These are phyloP conservation scores for Plasmodium inui DNA, from an alignment of 169 alveolate species.

Conservation along the genomic window DNA sequence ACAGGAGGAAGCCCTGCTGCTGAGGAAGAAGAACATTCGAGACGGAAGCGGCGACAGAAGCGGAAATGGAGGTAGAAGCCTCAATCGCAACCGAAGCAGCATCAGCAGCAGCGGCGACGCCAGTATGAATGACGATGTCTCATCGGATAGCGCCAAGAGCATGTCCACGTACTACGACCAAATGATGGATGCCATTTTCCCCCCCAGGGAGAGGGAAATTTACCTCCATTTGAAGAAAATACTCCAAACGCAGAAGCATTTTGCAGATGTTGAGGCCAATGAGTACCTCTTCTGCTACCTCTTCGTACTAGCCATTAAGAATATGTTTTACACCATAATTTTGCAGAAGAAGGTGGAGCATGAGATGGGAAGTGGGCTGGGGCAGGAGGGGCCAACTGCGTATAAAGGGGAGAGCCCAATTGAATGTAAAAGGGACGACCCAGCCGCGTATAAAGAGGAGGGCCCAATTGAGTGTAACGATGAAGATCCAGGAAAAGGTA, in stretches of 20 bases:
- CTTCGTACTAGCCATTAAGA: constrained; percentile 29
- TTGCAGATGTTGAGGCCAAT: constrained; percentile 14
- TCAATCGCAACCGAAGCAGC: neutral
- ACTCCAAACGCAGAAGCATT: constrained; percentile 8
- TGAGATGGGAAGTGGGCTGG: neutral
- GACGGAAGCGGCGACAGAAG: neutral
- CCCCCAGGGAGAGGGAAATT: constrained; percentile 36
- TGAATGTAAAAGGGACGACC: neutral
- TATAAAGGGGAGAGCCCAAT: neutral
- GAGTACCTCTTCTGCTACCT: constrained; percentile 48
- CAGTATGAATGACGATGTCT: neutral
- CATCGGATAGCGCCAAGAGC: neutral
- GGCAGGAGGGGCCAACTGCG: neutral
- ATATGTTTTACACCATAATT: constrained; percentile 26
- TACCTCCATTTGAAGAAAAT: constrained; percentile 3
- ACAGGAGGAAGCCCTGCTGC: neutral
- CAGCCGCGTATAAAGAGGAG: neutral
- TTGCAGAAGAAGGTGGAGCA: constrained; percentile 6
- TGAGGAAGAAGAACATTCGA: neutral
- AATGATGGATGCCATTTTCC: constrained; percentile 15
- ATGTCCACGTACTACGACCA: neutral
- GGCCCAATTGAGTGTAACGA: neutral
- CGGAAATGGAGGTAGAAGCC: neutral
- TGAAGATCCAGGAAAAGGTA: neutral
- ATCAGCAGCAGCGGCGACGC: neutral